These are phyloP conservation scores for Wickerhamomyces subpelliculosus DNA, from an alignment of 805 yeast species.

Conservation along the genomic window DNA sequence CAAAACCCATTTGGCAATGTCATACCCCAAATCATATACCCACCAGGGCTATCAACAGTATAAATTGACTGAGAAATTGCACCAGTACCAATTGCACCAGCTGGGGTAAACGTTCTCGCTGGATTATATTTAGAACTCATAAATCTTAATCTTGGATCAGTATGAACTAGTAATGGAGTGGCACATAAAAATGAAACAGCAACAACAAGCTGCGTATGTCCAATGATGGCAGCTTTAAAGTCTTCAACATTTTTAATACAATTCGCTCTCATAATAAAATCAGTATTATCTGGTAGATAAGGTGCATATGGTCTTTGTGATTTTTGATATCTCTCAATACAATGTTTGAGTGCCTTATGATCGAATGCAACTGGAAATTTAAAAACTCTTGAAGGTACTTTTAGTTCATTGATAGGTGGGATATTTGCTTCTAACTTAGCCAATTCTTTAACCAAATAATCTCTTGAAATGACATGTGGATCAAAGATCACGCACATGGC, in stretches of 20 bases:
- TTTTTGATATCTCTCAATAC: constrained; percentile 21
- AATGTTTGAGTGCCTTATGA: constrained; percentile 18
- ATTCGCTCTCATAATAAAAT: constrained; percentile 23
- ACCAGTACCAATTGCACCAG: constrained; percentile 25
- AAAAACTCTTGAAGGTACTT: constrained; percentile 21
- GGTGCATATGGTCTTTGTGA: constrained; percentile 27
- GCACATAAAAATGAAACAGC: constrained; percentile 27
- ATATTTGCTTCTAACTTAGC: constrained; percentile 16
- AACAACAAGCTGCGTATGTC: constrained; percentile 21
- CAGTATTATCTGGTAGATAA: constrained; percentile 22
- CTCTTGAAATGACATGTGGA: constrained; percentile 11
- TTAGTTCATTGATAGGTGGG: constrained; percentile 21
- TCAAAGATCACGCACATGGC: constrained; percentile 21
- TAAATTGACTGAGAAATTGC: constrained; percentile 22
- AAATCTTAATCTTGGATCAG: constrained; percentile 23
- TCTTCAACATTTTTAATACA: constrained; percentile 19
- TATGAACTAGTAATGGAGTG: constrained; percentile 20
- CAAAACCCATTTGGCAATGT: constrained; percentile 24
- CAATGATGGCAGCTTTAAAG: constrained; percentile 18
- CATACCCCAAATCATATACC: constrained; percentile 28
- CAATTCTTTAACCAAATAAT: constrained; percentile 9
- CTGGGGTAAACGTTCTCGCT: constrained; percentile 26
- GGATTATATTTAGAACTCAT: constrained; percentile 24
- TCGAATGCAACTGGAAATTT: constrained; percentile 21
- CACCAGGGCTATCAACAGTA: constrained; percentile 26